Conservation (phyloP, 441 rosid species). For the Biscutella laevigata region DNA sequence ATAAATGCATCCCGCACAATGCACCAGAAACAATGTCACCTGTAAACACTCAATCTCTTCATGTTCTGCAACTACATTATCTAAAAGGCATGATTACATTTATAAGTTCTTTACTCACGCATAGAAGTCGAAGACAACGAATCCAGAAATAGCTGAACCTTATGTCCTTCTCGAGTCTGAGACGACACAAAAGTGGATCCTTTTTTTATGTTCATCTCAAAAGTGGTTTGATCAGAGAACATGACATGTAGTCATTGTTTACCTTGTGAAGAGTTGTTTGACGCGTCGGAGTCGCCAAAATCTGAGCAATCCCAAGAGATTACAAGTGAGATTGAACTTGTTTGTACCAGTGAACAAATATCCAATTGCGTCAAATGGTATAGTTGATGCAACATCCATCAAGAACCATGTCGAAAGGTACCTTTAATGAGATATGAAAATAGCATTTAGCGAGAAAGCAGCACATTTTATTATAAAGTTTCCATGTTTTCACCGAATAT, state of each 20-base stretch:
- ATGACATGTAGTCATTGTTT: background rate
- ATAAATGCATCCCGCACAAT: constrained; percentile 60
- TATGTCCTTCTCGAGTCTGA: constrained; percentile 70
- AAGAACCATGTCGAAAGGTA: constrained; percentile 60
- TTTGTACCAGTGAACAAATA: constrained; percentile 43
- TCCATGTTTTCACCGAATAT: constrained; percentile 4
- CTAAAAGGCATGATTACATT: background rate
- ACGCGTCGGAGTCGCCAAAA: constrained; percentile 61
- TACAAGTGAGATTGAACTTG: constrained; percentile 40
- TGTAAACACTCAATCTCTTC: constrained; percentile 13
- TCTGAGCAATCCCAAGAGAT: constrained; percentile 48
- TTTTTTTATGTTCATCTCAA: background rate
- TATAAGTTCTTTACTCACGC: constrained; percentile 23
- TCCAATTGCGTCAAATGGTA: constrained; percentile 48
- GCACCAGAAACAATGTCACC: constrained; percentile 57
- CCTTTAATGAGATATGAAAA: constrained; percentile 28
- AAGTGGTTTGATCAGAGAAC: background rate
- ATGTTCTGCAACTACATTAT: constrained; percentile 5
- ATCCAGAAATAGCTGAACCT: constrained; percentile 57
- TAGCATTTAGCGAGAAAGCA: constrained; percentile 6
- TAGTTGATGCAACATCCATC: constrained; percentile 70
- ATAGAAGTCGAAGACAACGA: constrained; percentile 47
- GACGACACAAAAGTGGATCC: background rate
- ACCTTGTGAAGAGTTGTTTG: constrained; percentile 60
- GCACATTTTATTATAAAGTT: background rate